These are phyloP conservation scores for Scenedesmus sp. DNA, from an alignment of 163 green algal genomes.

Conservation along the genomic window DNA sequence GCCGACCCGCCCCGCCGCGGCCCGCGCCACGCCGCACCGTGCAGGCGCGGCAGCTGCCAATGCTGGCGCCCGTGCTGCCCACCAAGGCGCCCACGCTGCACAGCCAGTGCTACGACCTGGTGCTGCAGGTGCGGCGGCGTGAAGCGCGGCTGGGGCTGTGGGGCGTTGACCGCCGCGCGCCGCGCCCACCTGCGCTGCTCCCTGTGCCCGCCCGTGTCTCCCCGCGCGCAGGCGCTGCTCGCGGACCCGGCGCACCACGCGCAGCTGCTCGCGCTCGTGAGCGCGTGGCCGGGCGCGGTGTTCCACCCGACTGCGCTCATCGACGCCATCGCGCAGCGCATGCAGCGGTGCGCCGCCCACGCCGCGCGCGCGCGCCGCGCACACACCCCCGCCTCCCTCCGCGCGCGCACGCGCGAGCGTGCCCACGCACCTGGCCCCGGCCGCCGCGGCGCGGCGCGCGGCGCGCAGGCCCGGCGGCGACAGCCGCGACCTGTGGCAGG, in stretches of 20 bases:
- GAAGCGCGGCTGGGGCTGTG: slow-evolving; percentile 34
- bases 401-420: too few species aligned
- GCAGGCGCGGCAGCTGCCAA: slow-evolving; percentile 74
- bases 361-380: too few species aligned
- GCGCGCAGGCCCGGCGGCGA: slow-evolving; percentile 33
- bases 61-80: slow-evolving; percentile 81
- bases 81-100: slow-evolving; percentile 45
- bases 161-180: slow-evolving; percentile 75
- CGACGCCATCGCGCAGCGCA: slow-evolving; percentile 61
- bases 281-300: slow-evolving; percentile 19
- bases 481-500: slow-evolving; percentile 55
- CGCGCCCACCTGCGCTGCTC: slow-evolving; percentile 73
- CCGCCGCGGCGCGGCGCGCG: not conserved
- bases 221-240: slow-evolving; percentile 49
- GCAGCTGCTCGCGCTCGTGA: slow-evolving; percentile 74
- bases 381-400: too few species aligned
- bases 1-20: too few species aligned
- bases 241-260: slow-evolving; percentile 66
- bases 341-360: slow-evolving; percentile 52
- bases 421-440: too few species aligned
- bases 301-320: slow-evolving; percentile 57
- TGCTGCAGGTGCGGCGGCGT: slow-evolving; percentile 19
- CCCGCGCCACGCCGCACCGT: too few species aligned
- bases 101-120: slow-evolving; percentile 28
- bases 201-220: slow-evolving; percentile 54